Evolutionary conservation across 345 rosid genomes (phyloP).

Genomic region (Litchi chinensis): DNA sequence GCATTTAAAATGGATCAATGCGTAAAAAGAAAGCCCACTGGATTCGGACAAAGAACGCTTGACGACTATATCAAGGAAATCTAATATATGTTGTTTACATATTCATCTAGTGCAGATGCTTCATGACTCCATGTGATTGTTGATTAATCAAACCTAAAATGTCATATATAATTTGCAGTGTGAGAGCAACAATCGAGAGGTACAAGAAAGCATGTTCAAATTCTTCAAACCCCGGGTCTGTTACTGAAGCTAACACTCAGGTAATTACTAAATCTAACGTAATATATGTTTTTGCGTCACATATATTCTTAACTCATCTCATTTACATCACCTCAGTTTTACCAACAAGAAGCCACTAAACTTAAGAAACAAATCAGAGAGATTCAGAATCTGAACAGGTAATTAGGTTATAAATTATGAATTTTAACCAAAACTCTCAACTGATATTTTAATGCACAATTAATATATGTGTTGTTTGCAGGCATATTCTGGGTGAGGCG

Average conservation of each 20-base stretch:
- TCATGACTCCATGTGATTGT: background rate
- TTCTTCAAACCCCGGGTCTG: constrained; percentile 59
- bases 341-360: constrained; percentile 90
- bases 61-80: too few relatives aligned
- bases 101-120: background rate
- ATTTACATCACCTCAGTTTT: constrained; percentile 45
- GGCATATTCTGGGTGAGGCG: constrained; percentile 86
- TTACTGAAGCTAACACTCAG: constrained; percentile 87
- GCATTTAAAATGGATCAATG: too few relatives aligned
- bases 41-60: too few relatives aligned
- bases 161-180: constrained; percentile 43
- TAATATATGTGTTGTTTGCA: constrained; percentile 14
- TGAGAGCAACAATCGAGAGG: constrained; percentile 81
- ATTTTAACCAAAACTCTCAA: background rate
- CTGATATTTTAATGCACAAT: background rate
- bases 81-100: too few relatives aligned
- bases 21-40: too few relatives aligned
- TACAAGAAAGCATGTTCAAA: constrained; percentile 78
- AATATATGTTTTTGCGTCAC: too few relatives aligned
- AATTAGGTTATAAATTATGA: background rate
- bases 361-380: constrained; percentile 74
- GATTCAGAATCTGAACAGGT: constrained; percentile 78
- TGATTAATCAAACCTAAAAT: background rate
- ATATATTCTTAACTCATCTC: too few relatives aligned
- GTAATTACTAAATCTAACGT: constrained; percentile 26